Conservation (phyloP, 2,329 filamentous ascomycete genomes). For the Phoma sp. region DNA sequence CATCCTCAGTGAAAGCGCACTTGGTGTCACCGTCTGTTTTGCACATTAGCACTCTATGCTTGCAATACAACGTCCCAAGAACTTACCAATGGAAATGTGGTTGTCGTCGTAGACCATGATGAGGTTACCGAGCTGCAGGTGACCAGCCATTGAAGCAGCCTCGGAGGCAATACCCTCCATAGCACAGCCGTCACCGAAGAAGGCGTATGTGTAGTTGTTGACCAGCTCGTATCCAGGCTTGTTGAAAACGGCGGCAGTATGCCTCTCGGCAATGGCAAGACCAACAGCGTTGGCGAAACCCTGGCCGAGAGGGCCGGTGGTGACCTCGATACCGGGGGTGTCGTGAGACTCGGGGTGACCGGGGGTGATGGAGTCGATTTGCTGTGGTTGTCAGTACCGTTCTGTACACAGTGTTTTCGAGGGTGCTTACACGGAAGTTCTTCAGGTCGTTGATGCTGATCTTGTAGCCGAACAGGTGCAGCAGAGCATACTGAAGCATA, state of each 20-base stretch:
- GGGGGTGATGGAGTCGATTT: slow-evolving; percentile 82
- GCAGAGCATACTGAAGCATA: slow-evolving; percentile 98
- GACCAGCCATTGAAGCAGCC: slow-evolving; percentile 89
- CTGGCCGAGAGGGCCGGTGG: slow-evolving; percentile 95
- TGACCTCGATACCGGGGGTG: slow-evolving; percentile 96
- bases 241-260: slow-evolving; percentile 92
- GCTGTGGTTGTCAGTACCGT: slow-evolving; percentile 49
- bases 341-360: slow-evolving; percentile 97
- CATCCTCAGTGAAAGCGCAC: slow-evolving; percentile 95
- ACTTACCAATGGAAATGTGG: slow-evolving; percentile 82
- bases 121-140: slow-evolving; percentile 96
- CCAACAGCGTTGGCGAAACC: slow-evolving; percentile 97
- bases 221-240: slow-evolving; percentile 90
- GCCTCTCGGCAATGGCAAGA: slow-evolving; percentile 94
- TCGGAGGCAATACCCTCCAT: slow-evolving; percentile 98
- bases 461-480: slow-evolving; percentile 93
- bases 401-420: slow-evolving; percentile 37
- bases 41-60: slow-evolving; percentile 18
- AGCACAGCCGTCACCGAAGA: slow-evolving; percentile 97
- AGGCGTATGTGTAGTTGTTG: slow-evolving; percentile 96
- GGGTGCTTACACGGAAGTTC: slow-evolving; percentile 82
- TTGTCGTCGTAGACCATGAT: slow-evolving; percentile 99
- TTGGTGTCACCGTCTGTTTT: slow-evolving; percentile 87
- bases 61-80: neutral
- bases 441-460: slow-evolving; percentile 91